These are phyloP conservation scores for Cercophora scortea DNA, from an alignment of 495 filamentous ascomycete species.

Conservation along the genomic window DNA sequence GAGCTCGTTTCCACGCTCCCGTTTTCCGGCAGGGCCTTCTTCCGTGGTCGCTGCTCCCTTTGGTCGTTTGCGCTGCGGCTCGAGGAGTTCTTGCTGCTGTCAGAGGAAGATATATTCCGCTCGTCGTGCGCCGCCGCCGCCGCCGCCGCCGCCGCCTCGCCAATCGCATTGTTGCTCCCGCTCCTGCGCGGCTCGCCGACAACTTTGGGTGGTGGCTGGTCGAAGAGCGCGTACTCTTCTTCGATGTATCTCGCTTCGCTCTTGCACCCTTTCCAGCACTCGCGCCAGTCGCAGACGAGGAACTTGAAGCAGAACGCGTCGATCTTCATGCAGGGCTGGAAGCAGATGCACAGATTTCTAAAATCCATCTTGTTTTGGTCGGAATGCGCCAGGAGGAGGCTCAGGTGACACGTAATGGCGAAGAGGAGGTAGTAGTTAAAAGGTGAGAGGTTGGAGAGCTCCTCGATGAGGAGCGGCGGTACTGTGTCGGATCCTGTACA, in stretches of 20 bases:
- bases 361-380: constrained; percentile 95
- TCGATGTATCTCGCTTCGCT: constrained; percentile 75
- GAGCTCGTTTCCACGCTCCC: constrained; percentile 25
- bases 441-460: constrained; percentile 80
- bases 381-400: constrained; percentile 73
- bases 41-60: constrained; percentile 24
- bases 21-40: constrained; percentile 27
- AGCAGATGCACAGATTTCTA: constrained; percentile 85
- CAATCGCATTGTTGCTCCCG: constrained; percentile 3
- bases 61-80: constrained; percentile 9
- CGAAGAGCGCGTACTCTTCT: constrained; percentile 60
- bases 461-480: constrained; percentile 75
- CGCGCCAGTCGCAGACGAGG: constrained; percentile 82
- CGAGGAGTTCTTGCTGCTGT: constrained; percentile 37
- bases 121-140: constrained; percentile 51
- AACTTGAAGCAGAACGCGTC: constrained; percentile 87
- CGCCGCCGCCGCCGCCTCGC: constrained; percentile 9
- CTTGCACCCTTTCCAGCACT: constrained; percentile 92
- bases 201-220: constrained; percentile 38
- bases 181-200: constrained; percentile 3
- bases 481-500: constrained; percentile 67
- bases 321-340: constrained; percentile 89
- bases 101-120: constrained; percentile 57
- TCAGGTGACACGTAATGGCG: constrained; percentile 89
- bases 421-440: constrained; percentile 96